Conservation (phyloP, 495 filamentous ascomycete genomes). For the Hypoxylon fuscum region DNA sequence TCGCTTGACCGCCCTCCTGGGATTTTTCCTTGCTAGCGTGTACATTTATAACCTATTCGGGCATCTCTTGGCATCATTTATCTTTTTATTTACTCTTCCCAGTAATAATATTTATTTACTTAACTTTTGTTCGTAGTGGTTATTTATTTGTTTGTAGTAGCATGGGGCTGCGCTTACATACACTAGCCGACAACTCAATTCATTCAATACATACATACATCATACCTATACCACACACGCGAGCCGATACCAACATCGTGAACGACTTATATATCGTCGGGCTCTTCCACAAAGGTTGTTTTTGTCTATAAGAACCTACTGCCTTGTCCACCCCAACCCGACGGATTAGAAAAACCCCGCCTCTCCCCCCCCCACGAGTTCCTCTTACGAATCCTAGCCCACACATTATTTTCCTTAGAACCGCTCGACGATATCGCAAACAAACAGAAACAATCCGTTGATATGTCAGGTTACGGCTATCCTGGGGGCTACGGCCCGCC, state of each 20-base stretch:
- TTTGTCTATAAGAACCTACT: slow-evolving; percentile 36
- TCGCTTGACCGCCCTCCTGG: slow-evolving; percentile 39
- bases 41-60: slow-evolving; percentile 17
- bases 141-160: slow-evolving; percentile 10
- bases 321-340: slow-evolving; percentile 20
- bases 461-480: slow-evolving; percentile 54
- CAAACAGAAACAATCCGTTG: slow-evolving; percentile 37
- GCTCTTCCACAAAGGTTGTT: slow-evolving; percentile 5
- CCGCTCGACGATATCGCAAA: slow-evolving; percentile 21
- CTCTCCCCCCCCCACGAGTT: slow-evolving; percentile 21
- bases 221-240: slow-evolving; percentile 12
- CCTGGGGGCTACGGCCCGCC: slow-evolving; percentile 53
- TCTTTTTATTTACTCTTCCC: slow-evolving; percentile 13
- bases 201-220: slow-evolving; percentile 9
- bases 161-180: slow-evolving; percentile 35
- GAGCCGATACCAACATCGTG: slow-evolving; percentile 29
- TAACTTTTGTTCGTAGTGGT: slow-evolving; percentile 12
- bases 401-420: not conserved
- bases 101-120: slow-evolving; percentile 5
- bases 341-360: slow-evolving; percentile 13
- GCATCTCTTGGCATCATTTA: slow-evolving; percentile 27
- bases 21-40: slow-evolving; percentile 27
- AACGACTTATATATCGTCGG: slow-evolving; percentile 7
- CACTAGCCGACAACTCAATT: not conserved
- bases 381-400: slow-evolving; percentile 6